phyloP scores from a whole-genome alignment of 1,139 yeast species.

The Wickerhamomyces sp. region DNA sequence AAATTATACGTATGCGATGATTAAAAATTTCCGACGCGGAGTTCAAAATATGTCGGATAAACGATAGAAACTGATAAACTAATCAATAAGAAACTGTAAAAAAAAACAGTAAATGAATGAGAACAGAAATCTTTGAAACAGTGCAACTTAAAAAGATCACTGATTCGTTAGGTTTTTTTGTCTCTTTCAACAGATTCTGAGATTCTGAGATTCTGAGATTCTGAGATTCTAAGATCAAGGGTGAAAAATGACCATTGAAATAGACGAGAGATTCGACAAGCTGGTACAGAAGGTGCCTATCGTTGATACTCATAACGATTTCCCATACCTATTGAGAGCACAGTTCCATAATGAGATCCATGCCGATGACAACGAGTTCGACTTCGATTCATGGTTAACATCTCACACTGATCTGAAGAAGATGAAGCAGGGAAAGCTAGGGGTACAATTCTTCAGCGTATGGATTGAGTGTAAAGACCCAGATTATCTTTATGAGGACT shows the following conservation, averaged over 20 bases:
- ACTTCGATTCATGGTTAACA: slow-evolving; percentile 31
- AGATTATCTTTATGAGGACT: slow-evolving; percentile 36
- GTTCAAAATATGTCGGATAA: neutral
- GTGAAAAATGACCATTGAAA: slow-evolving; percentile 7
- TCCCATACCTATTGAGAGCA: slow-evolving; percentile 39
- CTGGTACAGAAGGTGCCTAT: slow-evolving; percentile 32
- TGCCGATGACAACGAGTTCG: slow-evolving; percentile 26
- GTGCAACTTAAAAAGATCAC: too few relatives aligned
- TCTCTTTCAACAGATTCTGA: too few relatives aligned
- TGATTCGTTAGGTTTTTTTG: too few relatives aligned
- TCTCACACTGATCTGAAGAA: slow-evolving; percentile 39
- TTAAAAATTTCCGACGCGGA: neutral
- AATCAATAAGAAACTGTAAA: too few relatives aligned
- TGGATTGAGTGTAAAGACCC: slow-evolving; percentile 40
- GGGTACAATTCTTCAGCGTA: slow-evolving; percentile 44
- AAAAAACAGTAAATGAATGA: too few relatives aligned
- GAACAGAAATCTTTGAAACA: too few relatives aligned
- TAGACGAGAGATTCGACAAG: slow-evolving; percentile 24
- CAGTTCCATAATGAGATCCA: slow-evolving; percentile 41
- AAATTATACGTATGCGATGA: too few relatives aligned
- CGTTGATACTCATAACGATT: slow-evolving; percentile 47
- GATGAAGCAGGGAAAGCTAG: slow-evolving; percentile 37
- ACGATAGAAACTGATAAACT: too few relatives aligned
- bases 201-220: too few relatives aligned
- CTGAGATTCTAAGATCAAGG: too few relatives aligned